Percentiles rank a stretch among this genome's conserved stretches.
Conservation (phyloP, 805 yeast genomes). For the Clavispora asparagi region DNA sequence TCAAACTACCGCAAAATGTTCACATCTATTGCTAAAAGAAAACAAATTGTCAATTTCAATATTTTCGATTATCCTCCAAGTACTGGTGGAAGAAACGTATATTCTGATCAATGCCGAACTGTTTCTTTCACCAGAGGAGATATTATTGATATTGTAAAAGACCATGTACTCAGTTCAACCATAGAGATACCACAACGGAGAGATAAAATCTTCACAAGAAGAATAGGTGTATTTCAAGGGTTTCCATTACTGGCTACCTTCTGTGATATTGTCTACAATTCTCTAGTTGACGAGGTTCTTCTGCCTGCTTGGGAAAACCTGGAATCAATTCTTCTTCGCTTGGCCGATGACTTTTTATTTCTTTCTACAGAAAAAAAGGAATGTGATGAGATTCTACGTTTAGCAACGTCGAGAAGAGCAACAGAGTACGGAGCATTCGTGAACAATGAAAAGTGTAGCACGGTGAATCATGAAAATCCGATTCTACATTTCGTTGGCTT, state of each 20-base stretch:
- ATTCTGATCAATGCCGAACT: slow-evolving; percentile 31
- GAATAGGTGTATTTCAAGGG: slow-evolving; percentile 80
- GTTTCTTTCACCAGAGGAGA: slow-evolving; percentile 36
- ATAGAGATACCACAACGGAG: slow-evolving; percentile 33
- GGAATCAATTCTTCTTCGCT: slow-evolving; percentile 44
- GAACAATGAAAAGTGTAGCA: slow-evolving; percentile 25
- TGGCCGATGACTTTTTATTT: slow-evolving; percentile 85
- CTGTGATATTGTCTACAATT: slow-evolving; percentile 70
- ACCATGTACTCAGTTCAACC: slow-evolving; percentile 51
- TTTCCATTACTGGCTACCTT: slow-evolving; percentile 67
- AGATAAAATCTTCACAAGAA: slow-evolving; percentile 40
- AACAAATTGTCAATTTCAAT: neutral
- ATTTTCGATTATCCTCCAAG: neutral
- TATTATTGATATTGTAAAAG: slow-evolving; percentile 39
- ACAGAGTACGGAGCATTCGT: slow-evolving; percentile 30
- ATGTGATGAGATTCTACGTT: slow-evolving; percentile 15
- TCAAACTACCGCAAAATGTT: neutral
- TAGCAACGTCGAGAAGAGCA: slow-evolving; percentile 18
- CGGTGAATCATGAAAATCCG: neutral
- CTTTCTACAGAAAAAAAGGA: slow-evolving; percentile 40
- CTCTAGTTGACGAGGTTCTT: slow-evolving; percentile 41
- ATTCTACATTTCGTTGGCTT: slow-evolving; percentile 27
- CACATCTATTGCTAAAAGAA: neutral
- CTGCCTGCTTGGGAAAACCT: slow-evolving; percentile 12
- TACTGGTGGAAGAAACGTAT: slow-evolving; percentile 5